A percentile compares a stretch with the other conserved stretches of the same genome.
Conservation (phyloP, 2,329 filamentous ascomycete genomes). For the Akanthomyces uredinophilus region DNA sequence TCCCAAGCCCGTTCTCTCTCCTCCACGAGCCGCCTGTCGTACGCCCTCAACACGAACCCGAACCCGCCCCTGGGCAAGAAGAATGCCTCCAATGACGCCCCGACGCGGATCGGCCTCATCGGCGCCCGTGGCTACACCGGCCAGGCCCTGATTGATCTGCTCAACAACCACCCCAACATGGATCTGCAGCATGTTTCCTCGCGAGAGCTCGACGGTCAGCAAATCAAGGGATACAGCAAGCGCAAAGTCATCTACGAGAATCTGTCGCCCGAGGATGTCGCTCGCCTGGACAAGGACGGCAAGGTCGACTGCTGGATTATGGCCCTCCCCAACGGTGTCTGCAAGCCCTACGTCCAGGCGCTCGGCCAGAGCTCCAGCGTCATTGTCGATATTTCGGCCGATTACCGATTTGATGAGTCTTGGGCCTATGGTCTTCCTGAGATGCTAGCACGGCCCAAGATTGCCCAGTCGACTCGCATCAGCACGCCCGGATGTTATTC, state of each 20-base stretch:
- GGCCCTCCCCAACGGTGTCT: slow-evolving; percentile 92
- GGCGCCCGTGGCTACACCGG: slow-evolving; percentile 93
- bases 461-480: slow-evolving; percentile 76
- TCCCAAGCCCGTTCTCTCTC: background rate
- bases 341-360: slow-evolving; percentile 88
- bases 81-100: slow-evolving; percentile 75
- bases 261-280: slow-evolving; percentile 78
- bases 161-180: slow-evolving; percentile 85
- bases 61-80: slow-evolving; percentile 87
- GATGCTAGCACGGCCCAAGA: slow-evolving; percentile 68
- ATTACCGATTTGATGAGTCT: slow-evolving; percentile 80
- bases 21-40: slow-evolving; percentile 1
- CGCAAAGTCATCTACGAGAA: slow-evolving; percentile 90
- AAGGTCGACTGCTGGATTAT: slow-evolving; percentile 96
- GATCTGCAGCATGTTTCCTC: slow-evolving; percentile 90
- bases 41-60: slow-evolving; percentile 39
- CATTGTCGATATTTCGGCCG: slow-evolving; percentile 91
- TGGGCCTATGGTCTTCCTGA: slow-evolving; percentile 94
- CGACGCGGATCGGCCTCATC: slow-evolving; percentile 78
- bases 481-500: slow-evolving; percentile 94
- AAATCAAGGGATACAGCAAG: slow-evolving; percentile 86
- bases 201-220: slow-evolving; percentile 81
- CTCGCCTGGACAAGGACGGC: slow-evolving; percentile 74
- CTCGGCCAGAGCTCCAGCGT: slow-evolving; percentile 66
- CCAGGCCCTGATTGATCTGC: slow-evolving; percentile 78